Conservation (phyloP, 192 early-diverging fungal genomes). For the Mortierella alpina region DNA sequence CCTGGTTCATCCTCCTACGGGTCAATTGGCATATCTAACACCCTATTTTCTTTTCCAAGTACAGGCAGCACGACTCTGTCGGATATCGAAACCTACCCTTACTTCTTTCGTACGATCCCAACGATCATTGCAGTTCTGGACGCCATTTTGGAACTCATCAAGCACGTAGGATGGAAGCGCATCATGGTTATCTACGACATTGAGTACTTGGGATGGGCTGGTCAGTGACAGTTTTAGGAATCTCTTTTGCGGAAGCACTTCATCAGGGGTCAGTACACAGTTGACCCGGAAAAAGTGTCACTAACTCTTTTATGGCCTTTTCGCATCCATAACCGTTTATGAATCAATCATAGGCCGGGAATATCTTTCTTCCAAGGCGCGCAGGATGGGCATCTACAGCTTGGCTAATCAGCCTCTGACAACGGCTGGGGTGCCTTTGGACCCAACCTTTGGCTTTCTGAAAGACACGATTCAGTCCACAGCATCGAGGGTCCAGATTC, state of each 20-base stretch:
- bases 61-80: constrained; percentile 42
- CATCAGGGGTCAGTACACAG: not conserved
- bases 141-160: constrained; percentile 45
- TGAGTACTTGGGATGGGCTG: constrained; percentile 51
- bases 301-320: not conserved
- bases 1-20: not conserved
- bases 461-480: constrained; percentile 9
- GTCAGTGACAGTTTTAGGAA: constrained; percentile 14
- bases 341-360: not conserved
- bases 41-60: constrained; percentile 3
- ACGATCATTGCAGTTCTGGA: constrained; percentile 51
- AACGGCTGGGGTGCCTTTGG: not conserved
- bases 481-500: constrained; percentile 20
- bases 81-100: constrained; percentile 45
- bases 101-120: constrained; percentile 61
- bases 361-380: not conserved
- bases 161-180: constrained; percentile 50
- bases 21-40: not conserved
- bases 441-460: not conserved
- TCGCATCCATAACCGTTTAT: not conserved
- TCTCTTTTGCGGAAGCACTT: not conserved
- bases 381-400: constrained; percentile 2
- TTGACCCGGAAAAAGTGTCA: not conserved
- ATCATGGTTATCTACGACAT: constrained; percentile 52
- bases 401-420: not conserved